Base-by-base conservation (phyloP, 73 alveolate species). In the Halteria grandinella region DNA sequence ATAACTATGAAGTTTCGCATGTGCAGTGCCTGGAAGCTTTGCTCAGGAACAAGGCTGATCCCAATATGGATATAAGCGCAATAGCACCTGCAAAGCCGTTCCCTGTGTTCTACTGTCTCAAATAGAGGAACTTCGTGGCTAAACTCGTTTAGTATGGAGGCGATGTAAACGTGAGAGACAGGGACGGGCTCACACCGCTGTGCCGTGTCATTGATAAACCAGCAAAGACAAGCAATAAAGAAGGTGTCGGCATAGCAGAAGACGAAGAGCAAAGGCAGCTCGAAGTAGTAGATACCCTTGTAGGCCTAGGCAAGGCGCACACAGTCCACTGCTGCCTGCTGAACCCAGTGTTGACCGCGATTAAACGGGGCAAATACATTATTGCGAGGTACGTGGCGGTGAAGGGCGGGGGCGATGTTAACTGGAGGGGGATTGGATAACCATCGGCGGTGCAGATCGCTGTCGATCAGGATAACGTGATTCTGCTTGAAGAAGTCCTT, bases 351-450 rank as follows among this genome's bases (percentile, higher is more conserved):
- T 17, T 57, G 8, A 54, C 31, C 31, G 3, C 36, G 3, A 39
- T 57, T 10, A 57, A 57, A 32, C 31, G 29, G 2, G 6, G 17
- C 17, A 57, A 57, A 32, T 57, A 27, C 28, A 7, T 8, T 31
- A 27, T 57, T 27, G 74, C 74, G 6, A 31, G 36, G 36, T 57
- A 29, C 36, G 3, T 57, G 10, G 74, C 74, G 6, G 6, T 28
- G 3, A 57, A 57, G 10, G 54, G 54, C 1, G n/a, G n/a, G n/a
- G 74, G 74, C 6, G 74, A 57, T 57, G 74, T 57, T n/a, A 57
- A 57, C 33, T 57, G 74, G 74, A 57, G 74, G 36, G 25, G 55
- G 4, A 51, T 54, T 17, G n/a, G 36, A 27, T 8, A 20, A 3
- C 74, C 74, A 14, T 57, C 74, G 2, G 10, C n/a, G 3, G 74